These are phyloP conservation scores for Amylocarpus encephaloides DNA, from an alignment of 2,329 filamentous ascomycete species.

Conservation along the genomic window DNA sequence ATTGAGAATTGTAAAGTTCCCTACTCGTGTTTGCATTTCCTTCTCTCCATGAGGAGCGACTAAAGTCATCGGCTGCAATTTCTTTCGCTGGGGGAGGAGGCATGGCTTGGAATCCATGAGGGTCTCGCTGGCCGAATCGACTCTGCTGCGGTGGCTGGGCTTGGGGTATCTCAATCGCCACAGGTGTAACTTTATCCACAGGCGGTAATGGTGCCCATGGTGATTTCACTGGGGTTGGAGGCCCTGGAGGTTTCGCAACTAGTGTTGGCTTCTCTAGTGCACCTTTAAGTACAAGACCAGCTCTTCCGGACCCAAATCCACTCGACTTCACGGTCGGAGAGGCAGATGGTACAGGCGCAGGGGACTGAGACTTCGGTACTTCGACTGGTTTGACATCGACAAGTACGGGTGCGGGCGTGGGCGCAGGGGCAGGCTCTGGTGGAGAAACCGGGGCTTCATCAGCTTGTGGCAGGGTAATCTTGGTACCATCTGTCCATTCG, in stretches of 20 bases:
- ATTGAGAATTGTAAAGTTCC: slow-evolving; percentile 92
- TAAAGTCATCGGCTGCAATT: slow-evolving; percentile 92
- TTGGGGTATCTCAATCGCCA: slow-evolving; percentile 49
- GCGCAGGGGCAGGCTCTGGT: slow-evolving; percentile 26
- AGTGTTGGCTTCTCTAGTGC: slow-evolving; percentile 65
- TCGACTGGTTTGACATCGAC: slow-evolving; percentile 24
- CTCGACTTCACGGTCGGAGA: slow-evolving; percentile 27
- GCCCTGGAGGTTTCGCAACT: slow-evolving; percentile 63
- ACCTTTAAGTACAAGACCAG: slow-evolving; percentile 58
- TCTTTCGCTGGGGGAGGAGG: slow-evolving; percentile 61
- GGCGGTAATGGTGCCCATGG: slow-evolving; percentile 87
- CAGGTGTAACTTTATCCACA: slow-evolving; percentile 71
- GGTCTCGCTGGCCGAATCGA: slow-evolving; percentile 50
- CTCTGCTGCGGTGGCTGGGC: slow-evolving; percentile 35
- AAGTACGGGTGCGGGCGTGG: slow-evolving; percentile 20
- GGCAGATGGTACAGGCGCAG: slow-evolving; percentile 26
- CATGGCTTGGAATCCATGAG: slow-evolving; percentile 48
- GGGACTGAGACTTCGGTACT: slow-evolving; percentile 27
- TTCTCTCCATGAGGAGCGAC: slow-evolving; percentile 74
- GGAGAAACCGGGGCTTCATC: slow-evolving; percentile 40
- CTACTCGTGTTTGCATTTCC: slow-evolving; percentile 54
- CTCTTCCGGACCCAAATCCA: slow-evolving; percentile 37
- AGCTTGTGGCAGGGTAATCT: slow-evolving; percentile 63
- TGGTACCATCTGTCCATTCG: slow-evolving; percentile 83
- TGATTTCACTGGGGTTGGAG: slow-evolving; percentile 71